A percentile compares a stretch with the other conserved stretches of the same genome.
Evolutionary conservation across 441 rosid genomes (phyloP).

Genomic region (Mallotus repandus): DNA sequence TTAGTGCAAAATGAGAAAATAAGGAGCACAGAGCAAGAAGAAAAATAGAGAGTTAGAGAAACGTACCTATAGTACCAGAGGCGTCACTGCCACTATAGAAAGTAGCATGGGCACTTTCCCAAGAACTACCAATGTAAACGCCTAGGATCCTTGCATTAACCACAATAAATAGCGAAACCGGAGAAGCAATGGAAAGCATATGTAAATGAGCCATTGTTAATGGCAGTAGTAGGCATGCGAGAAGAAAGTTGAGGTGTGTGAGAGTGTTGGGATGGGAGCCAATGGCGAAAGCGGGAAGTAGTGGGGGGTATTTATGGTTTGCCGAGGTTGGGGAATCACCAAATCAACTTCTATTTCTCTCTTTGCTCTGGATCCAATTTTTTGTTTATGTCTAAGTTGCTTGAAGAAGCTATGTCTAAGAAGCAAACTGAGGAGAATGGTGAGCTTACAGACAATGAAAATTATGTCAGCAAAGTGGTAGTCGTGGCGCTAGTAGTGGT

Average conservation of each 20-base stretch:
- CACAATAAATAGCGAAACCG: slow-evolving; percentile 22
- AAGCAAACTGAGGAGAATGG: too few relatives aligned
- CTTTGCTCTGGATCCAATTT: background rate
- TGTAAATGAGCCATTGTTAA: slow-evolving; percentile 30
- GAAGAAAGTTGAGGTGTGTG: background rate
- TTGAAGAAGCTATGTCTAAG: too few relatives aligned
- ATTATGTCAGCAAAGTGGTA: too few relatives aligned
- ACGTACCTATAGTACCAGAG: too few relatives aligned
- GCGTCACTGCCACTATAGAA: too few relatives aligned
- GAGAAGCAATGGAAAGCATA: slow-evolving; percentile 27
- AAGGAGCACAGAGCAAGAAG: too few relatives aligned
- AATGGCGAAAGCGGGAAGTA: slow-evolving; percentile 35
- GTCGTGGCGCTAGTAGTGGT: too few relatives aligned
- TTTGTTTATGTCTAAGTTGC: too few relatives aligned
- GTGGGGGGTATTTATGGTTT: slow-evolving; percentile 43
- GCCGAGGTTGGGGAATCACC: background rate
- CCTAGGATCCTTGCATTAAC: slow-evolving; percentile 71
- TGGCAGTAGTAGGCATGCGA: slow-evolving; percentile 4
- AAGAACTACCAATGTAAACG: slow-evolving; percentile 55
- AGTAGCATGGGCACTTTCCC: too few relatives aligned
- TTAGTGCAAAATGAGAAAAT: too few relatives aligned
- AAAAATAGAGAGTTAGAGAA: too few relatives aligned
- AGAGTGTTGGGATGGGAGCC: slow-evolving; percentile 12
- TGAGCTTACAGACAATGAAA: too few relatives aligned
- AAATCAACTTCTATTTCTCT: background rate